phyloP scores from a whole-genome alignment of 2,329 filamentous ascomycete species.

The Aspergillus ibericus region DNA sequence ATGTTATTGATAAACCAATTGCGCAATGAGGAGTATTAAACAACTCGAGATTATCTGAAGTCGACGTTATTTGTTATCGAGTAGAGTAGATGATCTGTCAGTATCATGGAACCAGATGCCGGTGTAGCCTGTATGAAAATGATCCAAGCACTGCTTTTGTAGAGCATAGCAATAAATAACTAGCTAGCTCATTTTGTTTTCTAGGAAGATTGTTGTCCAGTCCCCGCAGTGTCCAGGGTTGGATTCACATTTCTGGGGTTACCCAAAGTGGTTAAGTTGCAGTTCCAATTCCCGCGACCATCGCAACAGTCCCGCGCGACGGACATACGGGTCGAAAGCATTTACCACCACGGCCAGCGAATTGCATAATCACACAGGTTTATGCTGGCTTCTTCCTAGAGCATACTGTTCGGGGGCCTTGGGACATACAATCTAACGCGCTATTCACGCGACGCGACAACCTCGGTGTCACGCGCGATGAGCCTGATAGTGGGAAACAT shows the following conservation, averaged over 20 bases:
- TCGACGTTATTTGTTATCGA: background rate
- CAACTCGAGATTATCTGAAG: background rate
- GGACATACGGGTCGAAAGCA: background rate
- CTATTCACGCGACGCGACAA: constrained; percentile 11
- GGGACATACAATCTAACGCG: background rate
- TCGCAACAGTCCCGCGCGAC: background rate
- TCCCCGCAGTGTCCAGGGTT: background rate
- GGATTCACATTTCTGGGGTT: background rate
- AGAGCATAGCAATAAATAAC: too few species aligned
- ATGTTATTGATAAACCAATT: background rate
- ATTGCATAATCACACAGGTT: background rate
- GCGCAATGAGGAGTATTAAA: background rate
- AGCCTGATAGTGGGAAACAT: background rate
- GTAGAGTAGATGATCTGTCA: background rate
- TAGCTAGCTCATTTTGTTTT: too few species aligned
- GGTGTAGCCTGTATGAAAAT: background rate
- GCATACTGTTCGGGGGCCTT: background rate
- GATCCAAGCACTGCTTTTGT: too few species aligned
- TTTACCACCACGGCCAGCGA: background rate
- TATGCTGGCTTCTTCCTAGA: background rate
- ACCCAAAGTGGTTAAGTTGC: background rate
- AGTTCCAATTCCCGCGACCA: background rate
- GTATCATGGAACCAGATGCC: background rate
- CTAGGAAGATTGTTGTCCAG: background rate
- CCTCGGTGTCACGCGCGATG: background rate